phyloP scores from a whole-genome alignment of 2,329 filamentous ascomycete species.

The Claviceps humidiphila region DNA sequence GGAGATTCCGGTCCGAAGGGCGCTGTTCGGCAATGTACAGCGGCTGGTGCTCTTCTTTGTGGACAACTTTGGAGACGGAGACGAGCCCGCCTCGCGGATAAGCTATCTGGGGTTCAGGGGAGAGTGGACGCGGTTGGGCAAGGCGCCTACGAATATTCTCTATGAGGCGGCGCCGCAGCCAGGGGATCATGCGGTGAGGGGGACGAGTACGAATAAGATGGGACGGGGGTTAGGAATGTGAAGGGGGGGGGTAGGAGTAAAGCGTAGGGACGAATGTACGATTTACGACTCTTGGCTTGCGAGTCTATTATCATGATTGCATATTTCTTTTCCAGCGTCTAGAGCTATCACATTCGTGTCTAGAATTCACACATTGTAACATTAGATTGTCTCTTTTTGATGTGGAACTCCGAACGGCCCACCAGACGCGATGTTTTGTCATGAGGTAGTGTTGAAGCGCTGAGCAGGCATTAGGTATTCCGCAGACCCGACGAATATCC shows the following conservation, averaged over 20 bases:
- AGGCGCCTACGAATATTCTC: constrained; percentile 61
- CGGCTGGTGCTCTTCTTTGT: constrained; percentile 76
- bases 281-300: too few relatives aligned
- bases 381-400: too few relatives aligned
- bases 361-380: too few relatives aligned
- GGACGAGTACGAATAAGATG: constrained; percentile 39
- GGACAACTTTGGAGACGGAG: constrained; percentile 74
- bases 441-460: too few relatives aligned
- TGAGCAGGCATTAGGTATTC: too few relatives aligned
- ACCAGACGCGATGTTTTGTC: too few relatives aligned
- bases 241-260: constrained; percentile 22
- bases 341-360: too few relatives aligned
- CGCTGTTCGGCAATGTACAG: constrained; percentile 75
- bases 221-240: constrained; percentile 35
- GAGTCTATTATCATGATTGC: background rate
- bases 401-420: too few relatives aligned
- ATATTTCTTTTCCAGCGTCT: background rate
- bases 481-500: constrained; percentile 7
- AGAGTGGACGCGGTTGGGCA: constrained; percentile 75
- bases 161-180: constrained; percentile 95
- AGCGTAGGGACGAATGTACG: background rate
- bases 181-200: constrained; percentile 63
- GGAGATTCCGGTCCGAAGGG: constrained; percentile 78
- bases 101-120: constrained; percentile 87
- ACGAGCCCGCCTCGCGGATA: constrained; percentile 67